Conservation (phyloP, 306 rosid species). For the Gillenia trifoliata region DNA sequence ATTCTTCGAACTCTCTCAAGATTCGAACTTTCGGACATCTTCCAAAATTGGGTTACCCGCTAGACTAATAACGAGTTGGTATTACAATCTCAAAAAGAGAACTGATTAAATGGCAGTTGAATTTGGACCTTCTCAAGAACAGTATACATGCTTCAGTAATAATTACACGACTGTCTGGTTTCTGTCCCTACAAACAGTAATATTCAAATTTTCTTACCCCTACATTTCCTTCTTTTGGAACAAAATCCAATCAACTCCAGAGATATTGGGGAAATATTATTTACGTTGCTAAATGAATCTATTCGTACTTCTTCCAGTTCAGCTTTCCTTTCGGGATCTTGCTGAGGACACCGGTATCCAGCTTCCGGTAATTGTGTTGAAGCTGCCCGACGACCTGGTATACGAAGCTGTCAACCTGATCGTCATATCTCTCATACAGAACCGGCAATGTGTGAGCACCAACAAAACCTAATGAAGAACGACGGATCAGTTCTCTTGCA, state of each 20-base stretch:
- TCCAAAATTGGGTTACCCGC: too few species aligned
- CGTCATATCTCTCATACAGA: constrained; percentile 73
- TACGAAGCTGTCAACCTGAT: constrained; percentile 60
- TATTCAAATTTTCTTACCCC: neutral
- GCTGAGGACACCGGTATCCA: constrained; percentile 71
- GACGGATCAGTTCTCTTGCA: constrained; percentile 11
- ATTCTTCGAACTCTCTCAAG: too few species aligned
- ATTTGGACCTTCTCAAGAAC: neutral
- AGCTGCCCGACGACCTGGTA: constrained; percentile 46
- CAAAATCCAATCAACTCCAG: neutral
- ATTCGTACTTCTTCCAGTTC: constrained; percentile 56
- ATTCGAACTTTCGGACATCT: too few species aligned
- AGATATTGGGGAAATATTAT: neutral
- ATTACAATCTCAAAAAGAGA: neutral
- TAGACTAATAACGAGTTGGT: neutral
- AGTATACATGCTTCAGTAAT: neutral
- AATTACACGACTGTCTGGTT: neutral
- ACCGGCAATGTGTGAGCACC: constrained; percentile 87
- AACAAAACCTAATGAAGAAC: constrained; percentile 50
- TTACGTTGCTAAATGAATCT: constrained; percentile 16
- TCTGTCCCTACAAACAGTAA: neutral
- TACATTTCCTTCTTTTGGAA: neutral
- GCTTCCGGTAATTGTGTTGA: constrained; percentile 38
- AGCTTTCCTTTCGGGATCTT: constrained; percentile 64
- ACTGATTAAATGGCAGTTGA: neutral